Conservation (phyloP, 2,329 filamentous ascomycete genomes). For the Trichoderma koningii region DNA sequence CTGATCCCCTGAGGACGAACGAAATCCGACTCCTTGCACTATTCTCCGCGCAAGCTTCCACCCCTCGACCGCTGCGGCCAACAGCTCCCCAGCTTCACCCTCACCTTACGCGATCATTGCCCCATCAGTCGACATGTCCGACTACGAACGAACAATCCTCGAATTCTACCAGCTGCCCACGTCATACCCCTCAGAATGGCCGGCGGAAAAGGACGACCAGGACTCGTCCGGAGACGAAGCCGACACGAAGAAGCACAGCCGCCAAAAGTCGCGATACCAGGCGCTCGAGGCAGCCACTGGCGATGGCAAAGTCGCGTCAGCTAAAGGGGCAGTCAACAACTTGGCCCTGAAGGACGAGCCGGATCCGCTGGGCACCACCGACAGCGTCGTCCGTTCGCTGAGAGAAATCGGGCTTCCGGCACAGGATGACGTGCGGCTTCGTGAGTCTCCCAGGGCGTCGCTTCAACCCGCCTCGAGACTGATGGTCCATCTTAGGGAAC, state of each 20-base stretch:
- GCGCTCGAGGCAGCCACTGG: constrained; percentile 77
- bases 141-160: constrained; percentile 74
- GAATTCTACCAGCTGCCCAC: constrained; percentile 87
- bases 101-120: neutral
- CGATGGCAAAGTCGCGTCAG: constrained; percentile 65
- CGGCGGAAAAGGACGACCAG: constrained; percentile 73
- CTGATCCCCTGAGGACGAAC: neutral
- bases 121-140: constrained; percentile 53
- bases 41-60: neutral
- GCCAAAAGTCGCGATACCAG: constrained; percentile 78
- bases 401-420: constrained; percentile 75
- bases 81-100: constrained; percentile 7
- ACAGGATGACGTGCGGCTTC: constrained; percentile 78
- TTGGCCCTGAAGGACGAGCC: constrained; percentile 88
- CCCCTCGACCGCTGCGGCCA: neutral
- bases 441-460: constrained; percentile 51
- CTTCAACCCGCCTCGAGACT: constrained; percentile 23
- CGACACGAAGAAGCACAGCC: constrained; percentile 49
- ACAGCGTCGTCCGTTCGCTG: constrained; percentile 82
- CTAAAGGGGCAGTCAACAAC: constrained; percentile 67
- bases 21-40: neutral
- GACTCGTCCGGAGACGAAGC: constrained; percentile 63
- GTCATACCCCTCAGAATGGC: constrained; percentile 82
- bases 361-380: constrained; percentile 83
- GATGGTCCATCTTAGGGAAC: constrained; percentile 60